Conservation (phyloP, 164 flowering plant genomes). For the Echeveria elegans region DNA sequence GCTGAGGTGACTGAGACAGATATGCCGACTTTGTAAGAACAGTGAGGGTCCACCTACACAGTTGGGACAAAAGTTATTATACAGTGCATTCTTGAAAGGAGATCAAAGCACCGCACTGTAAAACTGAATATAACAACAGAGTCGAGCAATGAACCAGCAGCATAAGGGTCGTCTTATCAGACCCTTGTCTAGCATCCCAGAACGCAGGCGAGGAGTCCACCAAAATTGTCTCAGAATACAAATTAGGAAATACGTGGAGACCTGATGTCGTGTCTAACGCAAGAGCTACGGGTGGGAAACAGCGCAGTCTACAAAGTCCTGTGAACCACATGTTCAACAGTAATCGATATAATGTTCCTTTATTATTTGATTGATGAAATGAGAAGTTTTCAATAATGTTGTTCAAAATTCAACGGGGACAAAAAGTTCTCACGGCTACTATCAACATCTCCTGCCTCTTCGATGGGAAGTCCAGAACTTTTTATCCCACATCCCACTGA, state of each 20-base stretch:
- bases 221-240: slow-evolving; percentile 53
- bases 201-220: slow-evolving; percentile 90
- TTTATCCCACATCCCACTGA: slow-evolving; percentile 85
- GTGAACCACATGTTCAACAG: slow-evolving; percentile 18
- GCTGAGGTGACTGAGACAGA: slow-evolving; percentile 55
- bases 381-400: background rate
- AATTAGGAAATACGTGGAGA: slow-evolving; percentile 74
- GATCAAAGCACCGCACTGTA: background rate
- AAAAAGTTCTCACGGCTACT: slow-evolving; percentile 42
- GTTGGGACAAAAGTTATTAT: background rate
- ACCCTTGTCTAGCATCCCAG: slow-evolving; percentile 53
- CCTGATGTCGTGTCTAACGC: slow-evolving; percentile 92
- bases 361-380: background rate
- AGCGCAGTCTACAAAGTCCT: slow-evolving; percentile 91
- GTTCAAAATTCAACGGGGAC: background rate
- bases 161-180: slow-evolving; percentile 64
- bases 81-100: background rate
- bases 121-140: background rate
- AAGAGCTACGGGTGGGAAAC: slow-evolving; percentile 94
- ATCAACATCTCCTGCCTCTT: slow-evolving; percentile 68
- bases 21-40: slow-evolving; percentile 59
- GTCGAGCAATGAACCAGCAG: slow-evolving; percentile 41
- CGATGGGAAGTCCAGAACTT: slow-evolving; percentile 52
- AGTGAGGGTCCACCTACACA: slow-evolving; percentile 92
- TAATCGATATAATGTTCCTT: background rate